Evolutionary conservation across 306 rosid species (phyloP), one percentile per base, ranked within the genome.

Genomic region (Senna siamea): DNA sequence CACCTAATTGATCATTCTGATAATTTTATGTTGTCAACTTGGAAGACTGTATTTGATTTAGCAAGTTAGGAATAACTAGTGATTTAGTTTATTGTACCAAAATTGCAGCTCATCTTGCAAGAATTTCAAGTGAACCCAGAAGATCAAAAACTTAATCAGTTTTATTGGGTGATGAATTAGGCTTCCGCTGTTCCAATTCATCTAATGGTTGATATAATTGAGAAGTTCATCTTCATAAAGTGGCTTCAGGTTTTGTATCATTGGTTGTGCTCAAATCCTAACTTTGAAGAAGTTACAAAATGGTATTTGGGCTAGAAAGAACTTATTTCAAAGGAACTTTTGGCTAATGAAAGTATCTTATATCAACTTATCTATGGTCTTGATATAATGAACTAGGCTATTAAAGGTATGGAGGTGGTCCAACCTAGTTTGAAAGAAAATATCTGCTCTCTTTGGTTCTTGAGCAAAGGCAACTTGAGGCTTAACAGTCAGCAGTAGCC

Each of bases 251-350:
- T 88, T 60, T 83, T 94, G 79, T 88, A 87, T 77, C 92, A 88
- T 32, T 94, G 99, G 97, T 79, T 94, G 72, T 81, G 86, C 75
- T 76, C 97, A 10, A 85, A 77, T 72, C 99, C 99, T 51, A 89
- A 92, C 75, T 89, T 87, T 67, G 95, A 89, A 65, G 97, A 94
- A 91, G 91, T 94, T 61, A 80, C 85, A 20, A 91, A 84, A 57
- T 94, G 98, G 98, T 89, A 82, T 57, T 56, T 76, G 77, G 97
- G 96, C 30, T 94, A 97, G 98, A 91, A 89, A 78, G 95, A 91
- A 59, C 91, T 89, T 58, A 68, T 94, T 67, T 92, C 97, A 4
- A 78, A 78, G 60, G 97, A 89, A 87, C 93, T 94, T 77, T 85
- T 82, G 55, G 97, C 97, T 4, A 92, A 85, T 79, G 95, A 88